Base-by-base conservation (phyloP, 2,329 filamentous ascomycete genomes). In the Beauveria caledonica region DNA sequence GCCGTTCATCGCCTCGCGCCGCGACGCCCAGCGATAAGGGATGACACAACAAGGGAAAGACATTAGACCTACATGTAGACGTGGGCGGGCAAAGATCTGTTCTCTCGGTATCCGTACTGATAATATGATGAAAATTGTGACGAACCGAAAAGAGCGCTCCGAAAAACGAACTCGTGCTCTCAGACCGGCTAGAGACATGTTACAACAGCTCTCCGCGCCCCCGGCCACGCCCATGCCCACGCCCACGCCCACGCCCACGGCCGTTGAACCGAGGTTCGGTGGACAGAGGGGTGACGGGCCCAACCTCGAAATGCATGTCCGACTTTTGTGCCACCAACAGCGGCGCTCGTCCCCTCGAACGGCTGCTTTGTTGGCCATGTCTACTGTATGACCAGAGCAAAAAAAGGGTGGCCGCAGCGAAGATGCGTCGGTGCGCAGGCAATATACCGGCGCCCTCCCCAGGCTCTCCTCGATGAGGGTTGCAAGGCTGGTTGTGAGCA, bases 1-100 rank as follows among this genome's bases (percentile, higher is more conserved):
- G 29, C 54, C 54, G 54, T 58, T 40, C 15, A 29, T 49, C 44
- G 54, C 54, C 54, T 49, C 44, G 27, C 54, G 49, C 21, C 44
- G 21, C 17, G 7, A 19, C 33, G 5, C 10, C 19, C 33, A 52
- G 29, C 33, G 46, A 52, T 39, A 29, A 54, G 51, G 39, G 51
- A 54, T 23, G 51, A 36, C 40, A 46, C 11, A 19, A 56, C 25
- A 29, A 42, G n/a, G 21, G 13, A 11, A 39, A 36, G 42, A 36
- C 19, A 48, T 46, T 17, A 23, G 27, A 11, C 29, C 9, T n/a
- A 39, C 17, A 51, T 19, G 15, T 7, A 4, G 27, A 27, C n/a
- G 29, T 33, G 29, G 29, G 10, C 10, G 10, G 29, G 29, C 29
- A 11, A 33, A 33, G 29, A 33, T 33, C 29, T 10, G 29, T 33